Evolutionary conservation across 306 rosid species (phyloP).

Genomic region (Ceratonia siliqua): DNA sequence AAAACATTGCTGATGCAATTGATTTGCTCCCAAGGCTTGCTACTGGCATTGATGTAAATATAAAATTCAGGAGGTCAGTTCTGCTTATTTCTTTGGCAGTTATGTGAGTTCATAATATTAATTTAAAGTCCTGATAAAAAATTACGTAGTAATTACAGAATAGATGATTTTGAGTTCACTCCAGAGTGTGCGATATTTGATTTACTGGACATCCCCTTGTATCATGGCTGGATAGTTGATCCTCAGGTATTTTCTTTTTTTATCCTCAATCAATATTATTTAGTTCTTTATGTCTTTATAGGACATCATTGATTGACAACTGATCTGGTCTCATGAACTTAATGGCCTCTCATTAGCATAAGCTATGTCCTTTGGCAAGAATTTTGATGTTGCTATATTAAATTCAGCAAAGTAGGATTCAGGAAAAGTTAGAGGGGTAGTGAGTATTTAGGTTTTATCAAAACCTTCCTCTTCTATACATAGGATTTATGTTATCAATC

Average conservation of each 20-base stretch:
- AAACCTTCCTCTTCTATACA: constrained; percentile 4
- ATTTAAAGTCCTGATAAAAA: constrained; percentile 35
- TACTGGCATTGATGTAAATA: constrained; percentile 95
- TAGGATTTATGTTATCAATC: constrained; percentile 6
- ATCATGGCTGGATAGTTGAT: constrained; percentile 98
- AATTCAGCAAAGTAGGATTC: not conserved
- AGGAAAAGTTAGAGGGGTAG: constrained; percentile 7
- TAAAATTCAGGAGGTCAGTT: constrained; percentile 77
- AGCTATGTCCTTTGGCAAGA: not conserved
- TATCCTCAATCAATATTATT: constrained; percentile 8
- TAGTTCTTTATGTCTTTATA: constrained; percentile 10
- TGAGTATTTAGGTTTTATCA: not conserved
- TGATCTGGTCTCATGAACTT: not conserved
- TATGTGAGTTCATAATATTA: constrained; percentile 24
- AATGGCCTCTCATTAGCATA: not conserved
- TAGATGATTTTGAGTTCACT: constrained; percentile 90
- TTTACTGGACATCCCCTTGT: constrained; percentile 87
- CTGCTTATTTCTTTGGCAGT: constrained; percentile 18
- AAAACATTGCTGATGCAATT: constrained; percentile 94
- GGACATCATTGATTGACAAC: not conserved
- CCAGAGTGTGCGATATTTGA: constrained; percentile 95
- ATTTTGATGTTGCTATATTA: not conserved
- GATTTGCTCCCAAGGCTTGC: constrained; percentile 95
- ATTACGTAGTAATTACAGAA: constrained; percentile 54
- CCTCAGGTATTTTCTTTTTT: constrained; percentile 61